Evolutionary conservation across 2,329 filamentous ascomycete species (phyloP).

Genomic region (Aspergillus aculeatus): DNA sequence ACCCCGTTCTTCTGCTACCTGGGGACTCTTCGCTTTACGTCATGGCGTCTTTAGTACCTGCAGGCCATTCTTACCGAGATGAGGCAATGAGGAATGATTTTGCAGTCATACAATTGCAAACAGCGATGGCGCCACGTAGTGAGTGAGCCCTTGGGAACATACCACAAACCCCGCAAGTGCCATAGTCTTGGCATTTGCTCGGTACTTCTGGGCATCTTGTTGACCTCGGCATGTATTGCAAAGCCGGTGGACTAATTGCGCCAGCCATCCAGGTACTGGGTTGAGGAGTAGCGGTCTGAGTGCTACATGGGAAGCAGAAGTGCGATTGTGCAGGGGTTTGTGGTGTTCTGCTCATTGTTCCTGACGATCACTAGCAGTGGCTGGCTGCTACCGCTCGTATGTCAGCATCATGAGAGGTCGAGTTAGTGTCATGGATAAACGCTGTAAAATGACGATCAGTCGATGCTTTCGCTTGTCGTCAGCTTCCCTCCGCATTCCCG

Average conservation of each 20-base stretch:
- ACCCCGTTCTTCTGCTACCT: background rate
- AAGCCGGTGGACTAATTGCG: background rate
- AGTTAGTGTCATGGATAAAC: no score
- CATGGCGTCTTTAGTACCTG: background rate
- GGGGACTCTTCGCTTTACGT: background rate
- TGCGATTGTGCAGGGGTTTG: background rate
- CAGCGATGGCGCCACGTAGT: background rate
- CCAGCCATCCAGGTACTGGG: background rate
- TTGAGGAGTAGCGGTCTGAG: background rate
- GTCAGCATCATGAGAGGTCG: no score
- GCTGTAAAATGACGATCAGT: no score
- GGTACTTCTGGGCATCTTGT: background rate
- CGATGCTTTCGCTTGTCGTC: no score
- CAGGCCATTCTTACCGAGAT: background rate
- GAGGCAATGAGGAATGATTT: background rate
- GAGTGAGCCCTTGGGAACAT: background rate
- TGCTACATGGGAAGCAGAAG: background rate
- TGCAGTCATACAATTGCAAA: background rate
- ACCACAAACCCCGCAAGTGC: background rate
- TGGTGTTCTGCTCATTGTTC: background rate
- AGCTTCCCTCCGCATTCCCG: no score
- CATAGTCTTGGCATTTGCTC: background rate
- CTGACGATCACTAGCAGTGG: background rate
- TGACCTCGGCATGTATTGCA: background rate
- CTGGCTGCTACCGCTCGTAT: no score